Base-by-base conservation (phyloP, 768 basidiomycete genomes). In the Roridomyces roridus region DNA sequence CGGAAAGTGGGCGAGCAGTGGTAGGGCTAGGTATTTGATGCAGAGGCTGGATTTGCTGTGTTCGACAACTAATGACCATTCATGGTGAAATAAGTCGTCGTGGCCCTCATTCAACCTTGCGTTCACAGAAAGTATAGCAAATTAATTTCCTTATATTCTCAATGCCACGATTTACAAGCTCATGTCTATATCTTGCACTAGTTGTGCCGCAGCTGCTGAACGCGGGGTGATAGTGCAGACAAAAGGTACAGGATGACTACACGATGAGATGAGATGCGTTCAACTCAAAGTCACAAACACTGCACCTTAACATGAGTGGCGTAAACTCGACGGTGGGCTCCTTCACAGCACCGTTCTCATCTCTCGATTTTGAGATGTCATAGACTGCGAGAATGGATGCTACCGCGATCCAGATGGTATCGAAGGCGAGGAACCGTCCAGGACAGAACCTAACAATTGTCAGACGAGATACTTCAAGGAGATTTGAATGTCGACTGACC, bases 101-200 rank as follows among this genome's bases (percentile, higher is more conserved):
- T n/a, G n/a, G n/a, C n/a, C n/a, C n/a, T n/a, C n/a, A n/a, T n/a
- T n/a, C n/a, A n/a, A n/a, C n/a, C n/a, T n/a, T n/a, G n/a, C n/a
- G n/a, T n/a, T n/a, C n/a, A n/a, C n/a, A n/a, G n/a, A n/a, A n/a
- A n/a, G n/a, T n/a, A n/a, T n/a, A n/a, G n/a, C n/a, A n/a, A n/a
- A n/a, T n/a, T n/a, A 92, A 86, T 65, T 92, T 92, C 71, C 89
- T 89, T 5, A 80, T 82, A 20, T 91, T 91, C 70, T 81, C 58
- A 23, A 47, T 42, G 25, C 9, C 46, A n/a, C n/a, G 58, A 54
- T 17, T 31, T 42, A 10, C 54, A 49, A n/a, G n/a, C n/a, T n/a
- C n/a, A n/a, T 31, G 29, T 31, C 14, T 34, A 15, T 34, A 31
- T n/a, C n/a, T n/a, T 75, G 65, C 40, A 59, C 50, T 6, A 78